Evolutionary conservation across 768 basidiomycete genomes (phyloP), one percentile per base, ranked within the genome.

Genomic region (Auriscalpium microsporum): DNA sequence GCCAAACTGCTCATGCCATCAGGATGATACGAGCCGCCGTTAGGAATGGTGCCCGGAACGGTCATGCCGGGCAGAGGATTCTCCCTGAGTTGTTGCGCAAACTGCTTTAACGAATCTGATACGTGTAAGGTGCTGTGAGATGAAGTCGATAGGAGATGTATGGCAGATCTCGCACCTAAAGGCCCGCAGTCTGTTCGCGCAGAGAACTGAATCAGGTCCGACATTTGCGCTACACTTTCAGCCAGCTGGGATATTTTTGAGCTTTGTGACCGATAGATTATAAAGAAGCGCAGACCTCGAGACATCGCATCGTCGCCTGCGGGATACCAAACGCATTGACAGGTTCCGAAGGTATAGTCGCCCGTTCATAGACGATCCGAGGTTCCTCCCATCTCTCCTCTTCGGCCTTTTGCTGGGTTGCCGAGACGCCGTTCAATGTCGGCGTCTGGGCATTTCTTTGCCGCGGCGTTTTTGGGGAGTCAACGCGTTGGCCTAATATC

Each of bases 291-390:
- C 77, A 54, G 55, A 86, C 86, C 78, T 92, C 90, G 37, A 92
- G 72, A 77, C 88, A 90, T 53, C 90, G 77, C 90, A 91, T 91
- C 16, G 90, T 90, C 3, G 87, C 88, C 65, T 91, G 88, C 7
- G 90, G 88, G 52, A 92, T 89, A 5, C 90, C 90, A 70, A 91
- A 92, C 19, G 86, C 87, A 64, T 91, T 91, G 51, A 92, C 87
- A 9, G 90, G 90, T 63, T 90, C 89, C 5, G 82, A 80, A 11
- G 90, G 90, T 61, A 90, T 79, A n/a, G 74, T 74, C 35, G 80
- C 86, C 37, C 72, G 73, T 16, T 82, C 81, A 48, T 87, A 80
- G 49, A 77, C 62, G 44, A 82, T 70, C 54, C 82, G 69, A 8
- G 82, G 83, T 60, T 89, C 87, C 44, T 87, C 86, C 56, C 58